phyloP scores from a whole-genome alignment of 2,329 filamentous ascomycete genomes.

The Graphilbum fragrans region DNA sequence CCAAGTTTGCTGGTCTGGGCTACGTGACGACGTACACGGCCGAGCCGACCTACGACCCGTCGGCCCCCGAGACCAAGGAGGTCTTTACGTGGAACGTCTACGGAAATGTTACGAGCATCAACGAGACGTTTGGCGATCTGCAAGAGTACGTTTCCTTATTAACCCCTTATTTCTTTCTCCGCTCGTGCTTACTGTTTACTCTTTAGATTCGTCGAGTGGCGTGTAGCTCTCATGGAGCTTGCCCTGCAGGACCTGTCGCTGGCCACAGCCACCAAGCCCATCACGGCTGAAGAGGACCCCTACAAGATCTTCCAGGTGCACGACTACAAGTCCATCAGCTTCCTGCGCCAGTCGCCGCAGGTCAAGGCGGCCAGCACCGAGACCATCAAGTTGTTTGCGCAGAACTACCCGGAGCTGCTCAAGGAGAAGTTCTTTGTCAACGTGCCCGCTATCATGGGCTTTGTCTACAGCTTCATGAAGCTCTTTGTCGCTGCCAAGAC shows the following conservation, averaged over 20 bases:
- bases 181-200: background rate
- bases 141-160: conserved; percentile 50
- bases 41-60: conserved; percentile 25
- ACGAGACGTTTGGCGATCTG: conserved; percentile 69
- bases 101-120: conserved; percentile 70
- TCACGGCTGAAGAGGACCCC: conserved; percentile 65
- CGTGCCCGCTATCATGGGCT: conserved; percentile 83
- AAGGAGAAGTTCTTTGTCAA: conserved; percentile 93
- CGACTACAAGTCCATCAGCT: conserved; percentile 81
- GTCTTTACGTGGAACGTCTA: conserved; percentile 91
- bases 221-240: conserved; percentile 81
- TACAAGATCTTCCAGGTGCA: conserved; percentile 91
- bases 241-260: conserved; percentile 66
- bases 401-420: conserved; percentile 80
- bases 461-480: conserved; percentile 67
- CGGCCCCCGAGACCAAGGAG: conserved; percentile 33
- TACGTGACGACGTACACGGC: conserved; percentile 64
- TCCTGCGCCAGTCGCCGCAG: conserved; percentile 67
- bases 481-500: conserved; percentile 62
- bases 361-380: conserved; percentile 67
- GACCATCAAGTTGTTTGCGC: conserved; percentile 70
- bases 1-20: conserved; percentile 67
- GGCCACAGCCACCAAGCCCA: conserved; percentile 52
- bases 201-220: conserved; percentile 74
- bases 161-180: background rate